A percentile compares a stretch with the other conserved stretches of the same genome.
These are phyloP conservation scores for Aphanomyces astaci DNA, from an alignment of 352 stramenopile genomes.

Conservation along the genomic window DNA sequence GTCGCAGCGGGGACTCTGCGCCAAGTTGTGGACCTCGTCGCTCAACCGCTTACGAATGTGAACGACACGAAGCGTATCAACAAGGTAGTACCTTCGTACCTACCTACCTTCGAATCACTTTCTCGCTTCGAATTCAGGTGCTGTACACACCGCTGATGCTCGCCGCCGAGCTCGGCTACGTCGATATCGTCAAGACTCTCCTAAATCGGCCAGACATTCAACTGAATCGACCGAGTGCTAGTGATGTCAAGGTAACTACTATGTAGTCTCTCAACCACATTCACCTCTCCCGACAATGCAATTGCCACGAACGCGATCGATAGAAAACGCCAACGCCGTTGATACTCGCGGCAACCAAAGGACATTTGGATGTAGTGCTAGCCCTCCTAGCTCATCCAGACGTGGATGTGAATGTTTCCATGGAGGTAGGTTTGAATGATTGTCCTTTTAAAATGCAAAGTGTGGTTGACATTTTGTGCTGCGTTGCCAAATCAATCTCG, in stretches of 20 bases:
- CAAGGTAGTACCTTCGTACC: not conserved
- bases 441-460: too few species aligned
- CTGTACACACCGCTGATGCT: not conserved
- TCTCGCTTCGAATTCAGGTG: not conserved
- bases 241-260: not conserved
- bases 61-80: not conserved
- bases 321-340: not conserved
- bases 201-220: not conserved
- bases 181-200: not conserved
- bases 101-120: not conserved
- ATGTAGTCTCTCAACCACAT: not conserved
- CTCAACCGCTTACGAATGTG: not conserved
- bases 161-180: not conserved
- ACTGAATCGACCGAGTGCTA: not conserved
- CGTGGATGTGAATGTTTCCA: not conserved
- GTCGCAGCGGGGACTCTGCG: not conserved
- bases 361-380: not conserved
- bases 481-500: too few species aligned
- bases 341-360: not conserved
- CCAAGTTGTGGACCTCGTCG: not conserved
- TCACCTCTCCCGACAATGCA: too few species aligned
- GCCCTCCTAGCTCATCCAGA: not conserved
- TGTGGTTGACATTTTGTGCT: too few species aligned
- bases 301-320: too few species aligned
- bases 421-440: too few species aligned